Evolutionary conservation across 2,329 filamentous ascomycete species (phyloP), one percentile per base, ranked within the genome.

Genomic region (Trichoderma harzianum): DNA sequence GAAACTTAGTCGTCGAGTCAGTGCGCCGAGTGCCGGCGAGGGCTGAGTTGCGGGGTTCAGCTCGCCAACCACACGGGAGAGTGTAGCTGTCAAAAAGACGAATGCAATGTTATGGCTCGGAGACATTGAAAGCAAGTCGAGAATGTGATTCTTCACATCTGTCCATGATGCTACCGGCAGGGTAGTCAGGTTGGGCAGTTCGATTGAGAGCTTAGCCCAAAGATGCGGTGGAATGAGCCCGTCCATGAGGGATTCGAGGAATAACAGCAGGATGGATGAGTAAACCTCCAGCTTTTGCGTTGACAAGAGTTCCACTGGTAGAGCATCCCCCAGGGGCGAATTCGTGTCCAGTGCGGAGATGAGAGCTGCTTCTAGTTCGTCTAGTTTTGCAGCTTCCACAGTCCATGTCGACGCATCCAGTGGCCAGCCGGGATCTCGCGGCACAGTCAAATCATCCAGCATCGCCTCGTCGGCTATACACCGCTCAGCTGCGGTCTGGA

Each of bases 101-200:
- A 98, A 97, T 0, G 92, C 92, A 70, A 97, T 95, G 78, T 94
- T 96, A 81, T 97, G 92, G 64, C 91, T 91, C 0, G 94, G 92
- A 0, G 89, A 87, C 2, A 87, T 84, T 0, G 91, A 88, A 2
- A 98, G 86, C 2, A 91, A 87, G 75, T 98, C 95, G 6, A 97
- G 88, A 2, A 96, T 80, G 3, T 82, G 78, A 0, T 81, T 81
- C 77, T 87, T 89, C 75, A 84, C 82, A 47, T 87, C 82, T 24
- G 78, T 70, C 78, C 79, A 81, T 1, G 76, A 74, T 5, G 74
- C 60, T n/a, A 69, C 32, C 1, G 79, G 76, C 5, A 79, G 55
- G 1, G 77, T 75, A 7, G 76, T 69, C 4, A 80, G 73, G 18
- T 78, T 80, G 3, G 81, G 91, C 55, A 91, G 79, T 21, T 86